Evolutionary conservation across 371 early-diverging fungal genomes (phyloP).

Genomic region (Apophysomyces sp.): DNA sequence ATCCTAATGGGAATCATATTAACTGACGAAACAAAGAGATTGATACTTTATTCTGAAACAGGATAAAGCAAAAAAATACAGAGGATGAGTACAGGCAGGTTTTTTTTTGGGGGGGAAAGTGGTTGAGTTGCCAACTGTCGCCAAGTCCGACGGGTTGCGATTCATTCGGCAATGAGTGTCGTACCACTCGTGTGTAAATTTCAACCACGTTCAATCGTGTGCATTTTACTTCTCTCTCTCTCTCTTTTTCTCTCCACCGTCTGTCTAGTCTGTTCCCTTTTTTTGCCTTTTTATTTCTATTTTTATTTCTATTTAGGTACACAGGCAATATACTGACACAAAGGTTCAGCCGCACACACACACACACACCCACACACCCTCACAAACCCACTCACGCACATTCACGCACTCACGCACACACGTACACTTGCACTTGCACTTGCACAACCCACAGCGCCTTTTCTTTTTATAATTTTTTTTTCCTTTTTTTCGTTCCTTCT

Average conservation of each 20-base stretch:
- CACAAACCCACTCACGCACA: not conserved
- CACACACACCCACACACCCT: not conserved
- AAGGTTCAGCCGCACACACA: not conserved
- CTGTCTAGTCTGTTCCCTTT: too few species aligned
- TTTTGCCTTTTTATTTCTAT: not conserved
- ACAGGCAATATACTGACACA: not conserved
- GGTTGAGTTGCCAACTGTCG: not conserved
- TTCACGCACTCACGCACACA: too few species aligned
- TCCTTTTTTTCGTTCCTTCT: not conserved
- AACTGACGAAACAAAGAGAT: not conserved
- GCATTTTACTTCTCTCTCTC: not conserved
- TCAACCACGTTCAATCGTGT: not conserved
- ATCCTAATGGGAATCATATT: not conserved
- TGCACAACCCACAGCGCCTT: not conserved
- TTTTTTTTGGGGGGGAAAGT: too few species aligned
- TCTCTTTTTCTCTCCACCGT: not conserved
- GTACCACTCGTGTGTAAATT: not conserved
- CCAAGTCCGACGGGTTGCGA: not conserved
- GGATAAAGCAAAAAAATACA: not conserved
- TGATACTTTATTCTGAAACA: not conserved
- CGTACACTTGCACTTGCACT: not conserved
- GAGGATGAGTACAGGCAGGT: too few species aligned
- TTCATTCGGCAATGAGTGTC: not conserved
- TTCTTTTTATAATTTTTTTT: not conserved
- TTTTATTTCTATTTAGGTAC: not conserved